Evolutionary conservation across 495 filamentous ascomycete species (phyloP), one percentile per base, ranked within the genome.

Genomic region (Penicillium verhagenii): DNA sequence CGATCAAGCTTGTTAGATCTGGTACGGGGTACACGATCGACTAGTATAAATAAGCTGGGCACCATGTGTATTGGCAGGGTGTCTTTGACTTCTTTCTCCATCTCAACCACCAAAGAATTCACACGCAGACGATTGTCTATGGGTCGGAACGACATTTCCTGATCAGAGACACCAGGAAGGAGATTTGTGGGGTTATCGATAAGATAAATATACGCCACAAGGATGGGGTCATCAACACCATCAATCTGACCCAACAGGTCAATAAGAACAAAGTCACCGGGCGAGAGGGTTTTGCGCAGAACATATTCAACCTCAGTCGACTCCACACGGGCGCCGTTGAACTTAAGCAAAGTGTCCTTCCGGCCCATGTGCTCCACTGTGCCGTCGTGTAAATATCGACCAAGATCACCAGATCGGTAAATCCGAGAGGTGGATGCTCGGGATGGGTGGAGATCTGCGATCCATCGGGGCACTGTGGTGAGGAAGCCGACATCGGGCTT

Each of bases 391-490:
- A 87, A 74, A 18, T 90, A 77, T 1, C 91, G 77, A 13, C 90
- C 90, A 3, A 94, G 71, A 61, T 95, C 90, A 0, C 91, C 91
- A 6, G 90, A 92, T 3, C 88, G 81, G 59, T 95, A 95, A 14
- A 70, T n/a, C 16, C 63, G 57, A 24, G 52, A 37, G 1, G 29
- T 31, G 1, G 52, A 42, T n/a, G 58, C 33, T 14, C 33, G 33
- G 6, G 55, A 11, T 47, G 26, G 1, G 47, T n/a, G 23, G 61
- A 58, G 0, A 64, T 14, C 11, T 47, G 33, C 1, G 31, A 65
- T 58, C 61, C 61, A 63, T 11, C n/a, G 9, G 3, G 63, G 63
- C 0, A 46, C 19, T 7, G n/a, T 6, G 1, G 26, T 0, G 25
- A 68, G 57, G 29, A 67, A 63, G 1, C 57, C 58, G 2, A 35